Percentiles rank a stretch among this genome's conserved stretches.
phyloP scores from a whole-genome alignment of 176 grass and related monocot species.

The Oryza glumipatula region DNA sequence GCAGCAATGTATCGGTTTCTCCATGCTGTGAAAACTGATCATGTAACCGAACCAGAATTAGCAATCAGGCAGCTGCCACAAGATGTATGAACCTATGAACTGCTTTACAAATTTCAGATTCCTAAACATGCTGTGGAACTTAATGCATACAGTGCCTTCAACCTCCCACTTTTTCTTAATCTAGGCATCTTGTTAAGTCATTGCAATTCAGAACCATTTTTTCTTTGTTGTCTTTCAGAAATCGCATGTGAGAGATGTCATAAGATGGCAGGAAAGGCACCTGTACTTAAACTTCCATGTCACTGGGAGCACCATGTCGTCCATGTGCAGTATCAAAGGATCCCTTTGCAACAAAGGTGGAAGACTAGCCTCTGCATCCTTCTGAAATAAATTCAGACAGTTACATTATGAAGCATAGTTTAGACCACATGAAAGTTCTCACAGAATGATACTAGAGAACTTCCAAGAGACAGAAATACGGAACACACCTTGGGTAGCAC shows the following conservation, averaged over 20 bases:
- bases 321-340: constrained; percentile 70
- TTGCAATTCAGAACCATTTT: background rate
- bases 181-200: background rate
- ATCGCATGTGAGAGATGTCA: background rate
- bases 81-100: constrained; percentile 1
- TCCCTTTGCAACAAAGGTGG: constrained; percentile 79
- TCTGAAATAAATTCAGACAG: constrained; percentile 51
- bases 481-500: constrained; percentile 85
- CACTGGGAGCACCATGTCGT: constrained; percentile 69
- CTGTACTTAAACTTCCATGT: constrained; percentile 94
- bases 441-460: background rate
- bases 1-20: background rate
- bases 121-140: background rate
- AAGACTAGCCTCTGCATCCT: constrained; percentile 84
- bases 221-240: constrained; percentile 22
- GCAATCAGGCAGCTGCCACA: background rate
- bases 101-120: constrained; percentile 11
- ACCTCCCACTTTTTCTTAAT: constrained; percentile 24
- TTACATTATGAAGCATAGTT: constrained; percentile 21
- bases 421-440: constrained; percentile 10
- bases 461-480: background rate
- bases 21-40: background rate
- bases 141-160: background rate
- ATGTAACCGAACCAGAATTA: constrained; percentile 10
- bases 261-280: constrained; percentile 39